Conservation (phyloP, 306 rosid genomes). For the Alnus glutinosa region DNA sequence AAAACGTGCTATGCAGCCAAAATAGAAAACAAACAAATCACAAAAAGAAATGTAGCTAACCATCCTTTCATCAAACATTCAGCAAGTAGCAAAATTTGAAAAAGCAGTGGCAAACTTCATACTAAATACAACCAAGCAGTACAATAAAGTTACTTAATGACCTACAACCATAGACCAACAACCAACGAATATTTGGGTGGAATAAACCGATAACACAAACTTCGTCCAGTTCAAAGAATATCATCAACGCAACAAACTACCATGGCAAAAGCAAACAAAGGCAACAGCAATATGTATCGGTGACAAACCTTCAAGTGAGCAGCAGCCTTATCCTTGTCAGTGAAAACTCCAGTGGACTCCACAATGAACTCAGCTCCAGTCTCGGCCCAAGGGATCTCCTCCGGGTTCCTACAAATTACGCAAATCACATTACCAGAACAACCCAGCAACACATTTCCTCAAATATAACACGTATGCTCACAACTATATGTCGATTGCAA, state of each 20-base stretch:
- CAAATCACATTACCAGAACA: neutral
- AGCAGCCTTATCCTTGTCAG: constrained; percentile 59
- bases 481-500: neutral
- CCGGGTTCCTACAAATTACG: constrained; percentile 46
- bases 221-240: no score
- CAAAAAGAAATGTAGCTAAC: no score
- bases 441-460: neutral
- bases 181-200: no score
- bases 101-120: neutral
- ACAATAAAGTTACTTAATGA: neutral
- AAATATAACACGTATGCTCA: neutral
- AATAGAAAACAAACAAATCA: neutral
- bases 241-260: no score
- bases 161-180: no score
- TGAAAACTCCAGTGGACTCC: constrained; percentile 64
- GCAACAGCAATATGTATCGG: neutral
- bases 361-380: constrained; percentile 53
- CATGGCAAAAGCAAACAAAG: neutral
- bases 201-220: no score
- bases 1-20: neutral
- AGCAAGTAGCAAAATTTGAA: neutral
- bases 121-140: neutral
- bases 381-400: constrained; percentile 65
- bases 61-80: no score
- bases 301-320: constrained; percentile 63